phyloP scores from a whole-genome alignment of 805 yeast genomes.

The Candida rishiriensis region DNA sequence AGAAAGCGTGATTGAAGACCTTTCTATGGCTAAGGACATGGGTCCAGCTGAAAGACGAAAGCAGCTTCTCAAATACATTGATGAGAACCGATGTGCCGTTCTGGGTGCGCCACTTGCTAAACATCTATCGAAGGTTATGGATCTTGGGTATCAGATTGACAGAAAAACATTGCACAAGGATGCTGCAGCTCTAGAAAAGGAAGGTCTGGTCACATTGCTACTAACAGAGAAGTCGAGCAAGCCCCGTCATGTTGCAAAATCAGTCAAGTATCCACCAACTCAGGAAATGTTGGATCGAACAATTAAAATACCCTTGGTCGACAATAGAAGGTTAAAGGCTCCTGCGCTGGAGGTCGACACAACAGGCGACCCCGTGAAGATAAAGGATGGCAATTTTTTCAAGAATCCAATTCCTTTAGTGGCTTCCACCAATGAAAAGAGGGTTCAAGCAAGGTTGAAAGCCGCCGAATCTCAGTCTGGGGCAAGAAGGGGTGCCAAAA shows the following conservation, averaged over 20 bases:
- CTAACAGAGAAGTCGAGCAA: too few species aligned
- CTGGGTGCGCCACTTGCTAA: slow-evolving; percentile 38
- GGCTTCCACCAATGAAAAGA: neutral
- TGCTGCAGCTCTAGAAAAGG: slow-evolving; percentile 30
- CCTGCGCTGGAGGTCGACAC: neutral
- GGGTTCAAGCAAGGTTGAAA: slow-evolving; percentile 12
- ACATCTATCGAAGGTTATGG: slow-evolving; percentile 37
- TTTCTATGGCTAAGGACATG: slow-evolving; percentile 6
- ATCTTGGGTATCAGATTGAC: slow-evolving; percentile 41
- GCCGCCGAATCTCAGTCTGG: neutral
- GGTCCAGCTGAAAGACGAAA: slow-evolving; percentile 25
- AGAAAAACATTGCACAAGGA: slow-evolving; percentile 49
- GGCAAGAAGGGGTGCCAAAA: too few species aligned
- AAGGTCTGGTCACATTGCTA: slow-evolving; percentile 14
- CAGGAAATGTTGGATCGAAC: slow-evolving; percentile 5
- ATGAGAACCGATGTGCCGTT: slow-evolving; percentile 42
- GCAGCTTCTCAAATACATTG: slow-evolving; percentile 34
- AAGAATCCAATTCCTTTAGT: neutral
- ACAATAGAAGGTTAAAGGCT: neutral
- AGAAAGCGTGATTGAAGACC: neutral
- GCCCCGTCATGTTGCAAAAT: slow-evolving; percentile 6
- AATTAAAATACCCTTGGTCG: neutral
- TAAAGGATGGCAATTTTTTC: neutral
- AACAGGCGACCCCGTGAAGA: neutral
- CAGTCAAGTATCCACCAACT: slow-evolving; percentile 11